Evolutionary conservation across 768 basidiomycete species (phyloP), one percentile per base, ranked within the genome.

Genomic region (Lentinula lateritia): DNA sequence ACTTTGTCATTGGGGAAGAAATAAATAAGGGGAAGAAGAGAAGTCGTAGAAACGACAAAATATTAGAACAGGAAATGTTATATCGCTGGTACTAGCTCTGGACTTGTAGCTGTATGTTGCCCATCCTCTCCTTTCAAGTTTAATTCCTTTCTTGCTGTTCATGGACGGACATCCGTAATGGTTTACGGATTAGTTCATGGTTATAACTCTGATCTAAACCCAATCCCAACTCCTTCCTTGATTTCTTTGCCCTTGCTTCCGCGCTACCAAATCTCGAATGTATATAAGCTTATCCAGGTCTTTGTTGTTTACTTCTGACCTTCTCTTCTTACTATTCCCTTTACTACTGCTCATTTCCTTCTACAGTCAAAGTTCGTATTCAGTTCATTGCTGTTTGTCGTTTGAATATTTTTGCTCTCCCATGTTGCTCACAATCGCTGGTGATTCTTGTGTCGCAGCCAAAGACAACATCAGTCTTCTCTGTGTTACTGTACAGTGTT

Each of bases 1-100:
- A 85, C 81, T 68, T 73, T 89, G 76, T 86, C 79, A 61, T 64
- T 89, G 64, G 76, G 74, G 20, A 60, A 60, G 50, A 60, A 50
- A 32, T 60, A 16, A 50, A 23, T 7, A 12, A 20, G 13, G 5
- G 20, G n/a, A 36, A 34, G 50, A 36, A n/a, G 18, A 9, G 8
- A 20, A 15, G 43, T 45, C 18, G 43, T 43, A n/a, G 23, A 23
- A 2, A 28, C 3, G 28, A 28, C 28, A 28, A 2, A 28, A 28
- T 1, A 28, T 28, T 28, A 28, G 28, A 28, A 46, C 6, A 18
- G 42, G 16, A 43, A 43, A 48, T 20, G 10, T 23, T 28, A 28
- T 28, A 28, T 28, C 28, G 28, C 28, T 28, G 28, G 28, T 28
- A 28, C 28, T 28, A 48, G 46, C 23, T 48, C 46, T 20, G 46